A percentile compares a stretch with the other conserved stretches of the same genome.
phyloP scores from a whole-genome alignment of 371 early-diverging fungal genomes.

The Circinella minor region DNA sequence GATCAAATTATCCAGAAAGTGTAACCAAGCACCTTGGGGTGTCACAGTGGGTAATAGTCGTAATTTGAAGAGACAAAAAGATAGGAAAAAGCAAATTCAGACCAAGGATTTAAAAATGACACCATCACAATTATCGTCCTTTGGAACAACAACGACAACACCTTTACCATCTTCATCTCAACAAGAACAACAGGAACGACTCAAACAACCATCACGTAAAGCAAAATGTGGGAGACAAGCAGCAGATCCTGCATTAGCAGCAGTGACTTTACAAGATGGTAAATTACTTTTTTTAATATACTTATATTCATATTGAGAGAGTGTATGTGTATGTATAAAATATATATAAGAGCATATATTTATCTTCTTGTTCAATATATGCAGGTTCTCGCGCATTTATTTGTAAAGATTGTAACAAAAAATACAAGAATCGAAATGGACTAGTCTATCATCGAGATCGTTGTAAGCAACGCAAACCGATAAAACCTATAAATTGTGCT shows the following conservation, averaged over 20 bases:
- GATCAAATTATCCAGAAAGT: constrained; percentile 22
- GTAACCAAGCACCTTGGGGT: constrained; percentile 12
- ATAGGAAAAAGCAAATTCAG: too few species aligned
- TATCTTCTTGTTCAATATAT: neutral
- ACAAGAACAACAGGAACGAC: constrained; percentile 6
- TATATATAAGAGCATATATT: neutral
- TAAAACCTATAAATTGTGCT: constrained; percentile 12
- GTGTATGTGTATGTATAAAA: too few species aligned
- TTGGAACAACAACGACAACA: neutral
- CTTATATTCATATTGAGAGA: too few species aligned
- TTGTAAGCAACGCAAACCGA: constrained; percentile 32
- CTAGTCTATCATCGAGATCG: constrained; percentile 48
- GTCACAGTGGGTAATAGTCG: constrained; percentile 29
- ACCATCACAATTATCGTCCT: too few species aligned
- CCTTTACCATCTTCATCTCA: neutral
- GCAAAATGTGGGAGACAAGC: neutral
- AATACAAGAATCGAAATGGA: constrained; percentile 50
- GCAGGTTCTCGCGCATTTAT: constrained; percentile 23
- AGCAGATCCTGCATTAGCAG: constrained; percentile 9
- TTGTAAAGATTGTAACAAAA: constrained; percentile 54
- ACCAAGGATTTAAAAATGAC: too few species aligned
- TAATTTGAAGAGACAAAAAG: constrained; percentile 9
- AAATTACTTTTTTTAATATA: neutral
- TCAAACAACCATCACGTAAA: neutral
- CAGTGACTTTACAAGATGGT: constrained; percentile 9